Base-by-base conservation (phyloP, 2,329 filamentous ascomycete genomes). In the Aspergillus sp. region DNA sequence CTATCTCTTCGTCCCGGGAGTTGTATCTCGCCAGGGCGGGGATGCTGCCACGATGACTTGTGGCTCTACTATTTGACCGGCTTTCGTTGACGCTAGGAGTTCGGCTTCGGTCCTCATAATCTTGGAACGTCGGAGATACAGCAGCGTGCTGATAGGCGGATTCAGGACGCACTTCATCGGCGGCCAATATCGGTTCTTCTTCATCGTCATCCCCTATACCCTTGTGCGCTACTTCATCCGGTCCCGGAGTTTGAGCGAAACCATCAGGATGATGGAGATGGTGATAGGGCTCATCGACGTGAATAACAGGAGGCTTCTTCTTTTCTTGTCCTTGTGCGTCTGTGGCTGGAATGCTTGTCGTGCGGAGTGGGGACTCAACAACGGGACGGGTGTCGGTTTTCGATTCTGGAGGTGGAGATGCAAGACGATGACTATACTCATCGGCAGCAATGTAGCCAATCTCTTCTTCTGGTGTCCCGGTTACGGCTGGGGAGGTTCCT, bases 381-480 rank as follows among this genome's bases (percentile, higher is more conserved):
- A 69, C 70, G 3, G 77, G 77, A 58, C 78, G 78, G 15, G 77
- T 80, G 60, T 74, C 75, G 44, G 62, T 60, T 50, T 77, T 73
- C n/a, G 72, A 68, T 33, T 73, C 71, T 51, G 80, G 80, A 23
- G 77, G 75, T 15, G 85, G 89, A n/a, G 90, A 90, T 45, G 85
- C 82, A 60, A 91, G 86, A 60, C 91, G 88, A 31, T 88, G 89
- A 15, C 87, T 82, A 70, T 92, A 96, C 70, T 96, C 88, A 63
- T 97, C 92, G 11, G 86, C 88, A 12, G 92, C 93, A 61, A 91
- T 85, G 77, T 93, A 96, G 19, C 90, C 95, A 66, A 96, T 86
- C 71, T 98, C 90, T 68, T 98, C 93, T 66, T 90, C 91, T 2
- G 95, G 95, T 4, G 92, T 95, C 56, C 90, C 86, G 50, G 84